Conservation (phyloP, 148 eudicot genomes). For the Rhododendron williamsianum region DNA sequence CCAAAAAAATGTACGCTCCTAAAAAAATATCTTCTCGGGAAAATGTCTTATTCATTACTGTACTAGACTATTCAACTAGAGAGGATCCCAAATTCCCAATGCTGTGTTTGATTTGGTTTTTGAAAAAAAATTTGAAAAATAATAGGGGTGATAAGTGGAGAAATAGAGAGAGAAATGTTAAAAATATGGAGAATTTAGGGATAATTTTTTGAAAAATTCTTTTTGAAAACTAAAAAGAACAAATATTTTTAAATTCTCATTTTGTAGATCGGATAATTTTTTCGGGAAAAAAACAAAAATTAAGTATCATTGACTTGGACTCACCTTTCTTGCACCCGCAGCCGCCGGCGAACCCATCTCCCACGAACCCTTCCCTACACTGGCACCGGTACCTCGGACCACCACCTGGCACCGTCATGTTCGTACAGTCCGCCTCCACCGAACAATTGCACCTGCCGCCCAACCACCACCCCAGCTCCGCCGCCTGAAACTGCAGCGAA, state of each 20-base stretch:
- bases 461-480: constrained; percentile 75
- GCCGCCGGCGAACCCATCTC: constrained; percentile 69
- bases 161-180: no score
- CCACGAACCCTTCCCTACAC: constrained; percentile 56
- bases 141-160: no score
- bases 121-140: no score
- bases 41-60: neutral
- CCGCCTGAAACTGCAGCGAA: constrained; percentile 38
- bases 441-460: constrained; percentile 42
- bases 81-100: no score
- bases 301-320: constrained; percentile 12
- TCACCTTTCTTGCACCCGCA: constrained; percentile 65
- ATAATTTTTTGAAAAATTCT: no score
- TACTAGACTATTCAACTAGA: neutral
- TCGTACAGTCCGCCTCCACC: constrained; percentile 31
- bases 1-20: no score
- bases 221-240: no score
- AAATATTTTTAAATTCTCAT: no score
- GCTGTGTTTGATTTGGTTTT: no score
- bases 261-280: no score
- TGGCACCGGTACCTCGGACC: constrained; percentile 46
- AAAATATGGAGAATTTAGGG: no score
- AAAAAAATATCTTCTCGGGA: neutral
- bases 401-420: neutral
- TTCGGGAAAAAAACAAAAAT: neutral